A percentile compares a stretch with the other conserved stretches of the same genome.
phyloP scores from a whole-genome alignment of 2,329 filamentous ascomycete species.

The Trichoderma guizhouense region DNA sequence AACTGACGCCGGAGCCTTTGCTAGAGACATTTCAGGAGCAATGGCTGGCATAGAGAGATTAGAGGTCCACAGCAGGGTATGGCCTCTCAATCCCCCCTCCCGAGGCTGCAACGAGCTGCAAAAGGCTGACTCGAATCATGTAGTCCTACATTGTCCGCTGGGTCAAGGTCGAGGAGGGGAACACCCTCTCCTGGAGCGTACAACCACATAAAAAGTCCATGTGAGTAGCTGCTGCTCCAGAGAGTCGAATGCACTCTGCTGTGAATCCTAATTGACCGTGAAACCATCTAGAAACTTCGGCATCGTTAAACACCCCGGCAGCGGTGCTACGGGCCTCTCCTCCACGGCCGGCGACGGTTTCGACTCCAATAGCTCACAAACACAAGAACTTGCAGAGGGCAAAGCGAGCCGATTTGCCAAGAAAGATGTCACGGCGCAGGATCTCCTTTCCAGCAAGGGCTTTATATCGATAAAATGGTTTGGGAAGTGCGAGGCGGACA shows the following conservation, averaged over 20 bases:
- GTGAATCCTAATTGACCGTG: not conserved
- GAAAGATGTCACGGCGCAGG: slow-evolving; percentile 60
- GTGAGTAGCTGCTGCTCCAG: slow-evolving; percentile 37
- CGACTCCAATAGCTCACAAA: slow-evolving; percentile 47
- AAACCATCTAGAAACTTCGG: slow-evolving; percentile 71
- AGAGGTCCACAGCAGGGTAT: slow-evolving; percentile 94
- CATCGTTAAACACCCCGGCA: slow-evolving; percentile 93
- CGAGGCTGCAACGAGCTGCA: not conserved
- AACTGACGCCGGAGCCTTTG: not conserved
- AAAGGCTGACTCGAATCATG: slow-evolving; percentile 25
- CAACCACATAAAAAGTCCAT: slow-evolving; percentile 98
- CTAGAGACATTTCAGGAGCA: not conserved
- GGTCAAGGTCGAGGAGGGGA: slow-evolving; percentile 84
- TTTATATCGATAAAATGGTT: slow-evolving; percentile 76
- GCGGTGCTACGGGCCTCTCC: slow-evolving; percentile 50
- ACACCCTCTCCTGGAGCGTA: slow-evolving; percentile 96
- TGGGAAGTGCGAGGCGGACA: slow-evolving; percentile 94
- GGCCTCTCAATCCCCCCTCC: slow-evolving; percentile 13
- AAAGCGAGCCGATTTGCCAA: slow-evolving; percentile 49
- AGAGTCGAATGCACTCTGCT: not conserved
- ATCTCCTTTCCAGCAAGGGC: slow-evolving; percentile 63
- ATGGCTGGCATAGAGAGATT: slow-evolving; percentile 97
- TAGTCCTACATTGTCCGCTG: slow-evolving; percentile 98
- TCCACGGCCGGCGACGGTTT: slow-evolving; percentile 44
- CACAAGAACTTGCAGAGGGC: slow-evolving; percentile 41